A percentile compares a stretch with the other conserved stretches of the same genome.
phyloP scores from a whole-genome alignment of 306 rosid genomes.

The Prunus armeniaca region DNA sequence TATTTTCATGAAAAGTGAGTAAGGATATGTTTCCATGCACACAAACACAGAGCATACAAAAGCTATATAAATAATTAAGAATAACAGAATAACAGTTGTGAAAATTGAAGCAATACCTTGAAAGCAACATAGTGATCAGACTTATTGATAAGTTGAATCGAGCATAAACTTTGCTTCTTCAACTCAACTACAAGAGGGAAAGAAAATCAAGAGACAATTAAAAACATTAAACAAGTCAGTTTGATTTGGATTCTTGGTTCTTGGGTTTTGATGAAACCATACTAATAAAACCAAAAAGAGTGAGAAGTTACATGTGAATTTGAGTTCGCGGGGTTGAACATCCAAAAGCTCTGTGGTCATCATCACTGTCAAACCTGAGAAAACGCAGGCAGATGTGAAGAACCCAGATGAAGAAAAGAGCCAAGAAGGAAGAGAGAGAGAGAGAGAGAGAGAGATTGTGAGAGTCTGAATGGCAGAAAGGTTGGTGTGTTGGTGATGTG shows the following conservation, averaged over 20 bases:
- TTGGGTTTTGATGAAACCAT: not conserved
- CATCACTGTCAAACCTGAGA: conserved; percentile 6
- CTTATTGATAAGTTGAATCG: conserved; percentile 59
- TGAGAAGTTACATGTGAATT: conserved; percentile 58
- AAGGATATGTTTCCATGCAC: not conserved
- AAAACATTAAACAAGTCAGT: not conserved
- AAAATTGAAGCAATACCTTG: conserved; percentile 47
- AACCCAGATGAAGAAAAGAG: not conserved
- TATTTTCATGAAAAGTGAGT: not conserved
- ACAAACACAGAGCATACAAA: conserved; percentile 1
- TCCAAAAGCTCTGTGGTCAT: conserved; percentile 76
- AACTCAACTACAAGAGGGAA: conserved; percentile 56
- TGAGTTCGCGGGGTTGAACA: conserved; percentile 63
- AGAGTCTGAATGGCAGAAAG: not conserved
- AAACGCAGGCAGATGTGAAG: not conserved
- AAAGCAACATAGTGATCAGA: conserved; percentile 70
- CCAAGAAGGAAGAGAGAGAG: not conserved
- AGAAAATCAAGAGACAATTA: conserved; percentile 10
- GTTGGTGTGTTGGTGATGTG: not conserved
- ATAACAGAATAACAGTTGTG: not conserved
- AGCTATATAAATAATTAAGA: not conserved
- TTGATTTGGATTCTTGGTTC: not conserved
- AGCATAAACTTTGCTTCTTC: conserved; percentile 80
- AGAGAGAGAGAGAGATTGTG: not conserved
- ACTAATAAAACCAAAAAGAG: too few relatives aligned